A percentile compares a stretch with the other conserved stretches of the same genome.
These are phyloP conservation scores for Myriosclerotinia curreyana DNA, from an alignment of 2,329 filamentous ascomycete genomes.

Conservation along the genomic window DNA sequence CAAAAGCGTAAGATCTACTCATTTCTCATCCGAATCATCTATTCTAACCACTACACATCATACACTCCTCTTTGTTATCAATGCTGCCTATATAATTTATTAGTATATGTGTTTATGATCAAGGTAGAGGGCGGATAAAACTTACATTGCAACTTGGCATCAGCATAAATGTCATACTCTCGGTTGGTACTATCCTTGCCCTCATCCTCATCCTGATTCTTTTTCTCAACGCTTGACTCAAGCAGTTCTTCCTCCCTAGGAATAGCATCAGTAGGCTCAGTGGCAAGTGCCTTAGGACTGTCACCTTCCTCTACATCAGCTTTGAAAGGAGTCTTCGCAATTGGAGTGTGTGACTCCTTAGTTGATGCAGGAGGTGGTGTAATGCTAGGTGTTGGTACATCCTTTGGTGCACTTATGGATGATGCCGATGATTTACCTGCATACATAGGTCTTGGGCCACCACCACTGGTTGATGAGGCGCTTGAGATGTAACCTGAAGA, in stretches of 20 bases:
- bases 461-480: constrained; percentile 52
- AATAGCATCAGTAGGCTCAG: constrained; percentile 61
- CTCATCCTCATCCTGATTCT: constrained; percentile 70
- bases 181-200: constrained; percentile 67
- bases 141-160: constrained; percentile 85
- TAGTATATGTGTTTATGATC: constrained; percentile 37
- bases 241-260: constrained; percentile 64
- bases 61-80: constrained; percentile 88
- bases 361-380: constrained; percentile 52
- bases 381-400: constrained; percentile 64
- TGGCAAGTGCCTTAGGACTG: constrained; percentile 73
- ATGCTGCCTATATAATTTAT: constrained; percentile 66
- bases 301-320: constrained; percentile 75
- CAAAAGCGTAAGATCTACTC: constrained; percentile 16
- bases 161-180: constrained; percentile 92
- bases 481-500: constrained; percentile 43
- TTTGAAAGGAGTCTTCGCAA: constrained; percentile 67
- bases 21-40: constrained; percentile 21
- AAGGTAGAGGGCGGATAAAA: constrained; percentile 30
- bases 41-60: constrained; percentile 90
- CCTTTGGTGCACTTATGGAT: constrained; percentile 47
- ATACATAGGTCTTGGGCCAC: constrained; percentile 64
- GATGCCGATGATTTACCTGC: constrained; percentile 46
- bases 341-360: constrained; percentile 42
- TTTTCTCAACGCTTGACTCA: constrained; percentile 51